Evolutionary conservation across 2,329 filamentous ascomycete genomes (phyloP).

Genomic region (Emmonsiellopsis sp.): DNA sequence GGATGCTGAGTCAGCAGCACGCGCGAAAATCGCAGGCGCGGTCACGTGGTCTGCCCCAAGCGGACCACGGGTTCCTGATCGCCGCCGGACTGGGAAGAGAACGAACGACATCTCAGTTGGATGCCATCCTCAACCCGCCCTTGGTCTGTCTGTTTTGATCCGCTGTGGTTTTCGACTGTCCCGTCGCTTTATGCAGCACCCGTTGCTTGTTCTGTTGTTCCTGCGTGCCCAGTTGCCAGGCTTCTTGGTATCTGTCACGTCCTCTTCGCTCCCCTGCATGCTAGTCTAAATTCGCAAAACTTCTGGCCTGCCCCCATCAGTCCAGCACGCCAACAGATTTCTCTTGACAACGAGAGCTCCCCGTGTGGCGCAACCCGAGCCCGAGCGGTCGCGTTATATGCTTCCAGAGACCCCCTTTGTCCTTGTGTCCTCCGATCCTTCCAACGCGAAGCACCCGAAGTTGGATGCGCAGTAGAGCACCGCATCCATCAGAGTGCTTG

Average conservation of each 20-base stretch:
- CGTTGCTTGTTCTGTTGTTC: not conserved
- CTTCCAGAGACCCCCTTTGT: not conserved
- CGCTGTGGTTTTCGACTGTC: not conserved
- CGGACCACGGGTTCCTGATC: too few species aligned
- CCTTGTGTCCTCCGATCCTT: not conserved
- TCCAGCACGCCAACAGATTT: not conserved
- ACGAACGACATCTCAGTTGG: too few species aligned
- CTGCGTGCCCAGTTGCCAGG: not conserved
- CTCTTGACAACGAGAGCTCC: not conserved
- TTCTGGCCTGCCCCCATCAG: not conserved
- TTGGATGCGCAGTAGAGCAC: not conserved
- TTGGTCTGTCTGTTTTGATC: not conserved
- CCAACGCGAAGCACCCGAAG: not conserved
- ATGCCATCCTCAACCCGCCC: too few species aligned
- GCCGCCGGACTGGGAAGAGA: too few species aligned
- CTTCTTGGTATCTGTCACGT: constrained; percentile 2
- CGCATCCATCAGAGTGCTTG: not conserved
- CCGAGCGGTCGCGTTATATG: constrained; percentile 2
- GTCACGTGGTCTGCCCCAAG: too few species aligned
- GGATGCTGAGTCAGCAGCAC: too few species aligned
- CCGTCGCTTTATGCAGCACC: not conserved
- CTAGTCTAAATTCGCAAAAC: constrained; percentile 4
- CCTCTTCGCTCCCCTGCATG: not conserved
- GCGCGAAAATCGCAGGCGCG: too few species aligned
- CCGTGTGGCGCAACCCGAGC: not conserved